Base-by-base conservation (phyloP, 441 rosid species). In the Populus hybrid region DNA sequence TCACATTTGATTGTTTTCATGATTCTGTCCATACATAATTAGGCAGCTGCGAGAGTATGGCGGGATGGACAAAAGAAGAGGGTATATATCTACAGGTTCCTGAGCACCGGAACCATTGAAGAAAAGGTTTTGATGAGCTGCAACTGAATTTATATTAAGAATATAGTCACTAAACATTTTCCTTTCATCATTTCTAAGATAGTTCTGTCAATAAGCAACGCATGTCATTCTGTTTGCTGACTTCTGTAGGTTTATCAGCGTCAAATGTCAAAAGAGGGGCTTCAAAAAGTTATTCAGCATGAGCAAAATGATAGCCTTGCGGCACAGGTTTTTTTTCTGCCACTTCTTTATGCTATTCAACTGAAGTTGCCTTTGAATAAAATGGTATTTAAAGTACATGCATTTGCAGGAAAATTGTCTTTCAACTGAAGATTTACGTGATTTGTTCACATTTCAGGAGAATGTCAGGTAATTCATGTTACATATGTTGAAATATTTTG, bases 31-130 rank as follows among this genome's bases (percentile, higher is more conserved):
- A 26, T 19, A 70, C 24, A 65, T 63, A 78, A 84, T 46, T 81
- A 96, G 99, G 98, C 99, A 87, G 99, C 99, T 46, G 99, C 98
- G 73, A 94, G 99, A 89, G 91, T 96, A 40, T 96, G 99, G 99
- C 89, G 99, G 87, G 98, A 94, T 82, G 99, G 99, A 72, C 99
- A 96, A 85, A 94, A 96, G 91, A 96, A 94, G 87, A 91, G 99
- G 86, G 99, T 94, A 34, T 94, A 85, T 79, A 92, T 96, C 72
- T 96, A 96, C 88, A 89, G 98, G 79, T 96, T 96, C 87, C 87
- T 94, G 80, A 92, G 98, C 77, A 87, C 98, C 6, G 99, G 98
- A 86, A 96, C 99, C 69, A 96, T 96, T 80, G 99, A 96, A 88
- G 99, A 96, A 88, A 96, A 96, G 97, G 99, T 95, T 83, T 7